A percentile compares a stretch with the other conserved stretches of the same genome.
phyloP scores from a whole-genome alignment of 2,329 filamentous ascomycete genomes.

The Pseudogymnoascus sp. region DNA sequence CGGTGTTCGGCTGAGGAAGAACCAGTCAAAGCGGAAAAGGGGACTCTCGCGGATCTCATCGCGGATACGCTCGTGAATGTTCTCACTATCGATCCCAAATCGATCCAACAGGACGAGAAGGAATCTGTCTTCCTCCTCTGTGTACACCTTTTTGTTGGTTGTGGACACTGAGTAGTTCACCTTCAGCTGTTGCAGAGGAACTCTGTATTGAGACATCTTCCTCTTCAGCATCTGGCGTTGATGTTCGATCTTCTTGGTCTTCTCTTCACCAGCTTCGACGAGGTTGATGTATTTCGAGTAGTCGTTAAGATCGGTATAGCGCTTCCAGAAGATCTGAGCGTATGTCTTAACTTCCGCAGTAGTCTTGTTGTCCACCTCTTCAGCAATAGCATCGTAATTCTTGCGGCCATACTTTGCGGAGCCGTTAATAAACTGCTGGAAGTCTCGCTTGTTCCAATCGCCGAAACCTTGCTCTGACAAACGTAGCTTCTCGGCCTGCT shows the following conservation, averaged over 20 bases:
- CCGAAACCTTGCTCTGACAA: constrained; percentile 81
- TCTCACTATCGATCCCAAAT: constrained; percentile 84
- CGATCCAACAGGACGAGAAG: constrained; percentile 87
- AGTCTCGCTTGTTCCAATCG: constrained; percentile 94
- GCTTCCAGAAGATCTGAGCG: constrained; percentile 92
- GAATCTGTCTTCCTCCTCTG: constrained; percentile 95
- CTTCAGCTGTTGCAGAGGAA: constrained; percentile 93
- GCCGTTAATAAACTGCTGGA: constrained; percentile 95
- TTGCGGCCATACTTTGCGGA: constrained; percentile 85
- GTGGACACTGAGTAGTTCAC: constrained; percentile 98
- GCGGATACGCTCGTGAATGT: constrained; percentile 87
- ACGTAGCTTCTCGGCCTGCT: constrained; percentile 76
- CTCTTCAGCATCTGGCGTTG: constrained; percentile 88
- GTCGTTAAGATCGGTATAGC: constrained; percentile 83
- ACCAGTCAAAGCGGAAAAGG: constrained; percentile 98
- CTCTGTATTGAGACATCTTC: constrained; percentile 95
- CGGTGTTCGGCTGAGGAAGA: constrained; percentile 91
- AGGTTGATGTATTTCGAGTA: constrained; percentile 82
- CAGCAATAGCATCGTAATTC: constrained; percentile 76
- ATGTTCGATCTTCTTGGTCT: constrained; percentile 78
- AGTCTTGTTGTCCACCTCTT: constrained; percentile 86
- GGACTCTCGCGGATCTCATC: constrained; percentile 93
- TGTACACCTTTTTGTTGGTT: constrained; percentile 99
- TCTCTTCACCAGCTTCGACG: constrained; percentile 89
- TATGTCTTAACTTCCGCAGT: constrained; percentile 81